phyloP scores from a whole-genome alignment of 73 alveolate genomes.

The Symbiodinium natans region DNA sequence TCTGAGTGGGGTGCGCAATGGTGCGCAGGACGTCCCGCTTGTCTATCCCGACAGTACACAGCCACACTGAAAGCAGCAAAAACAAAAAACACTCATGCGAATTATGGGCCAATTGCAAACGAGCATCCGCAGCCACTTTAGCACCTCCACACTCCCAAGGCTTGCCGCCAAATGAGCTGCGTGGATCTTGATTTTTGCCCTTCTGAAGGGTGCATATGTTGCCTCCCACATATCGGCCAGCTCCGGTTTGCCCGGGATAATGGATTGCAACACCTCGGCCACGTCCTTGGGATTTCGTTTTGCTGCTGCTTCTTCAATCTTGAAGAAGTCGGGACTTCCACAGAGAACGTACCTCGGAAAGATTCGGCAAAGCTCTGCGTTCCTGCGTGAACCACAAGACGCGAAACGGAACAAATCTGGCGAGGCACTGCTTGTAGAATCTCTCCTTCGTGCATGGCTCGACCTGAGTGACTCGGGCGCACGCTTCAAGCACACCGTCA shows the following conservation, averaged over 20 bases:
- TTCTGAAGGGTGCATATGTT: neutral
- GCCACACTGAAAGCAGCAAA: no score
- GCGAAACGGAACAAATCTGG: neutral
- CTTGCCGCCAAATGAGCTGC: conserved; percentile 85
- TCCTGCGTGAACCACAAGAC: neutral
- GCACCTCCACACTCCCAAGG: conserved; percentile 53
- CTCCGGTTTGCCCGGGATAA: conserved; percentile 33
- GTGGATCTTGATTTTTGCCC: conserved; percentile 55
- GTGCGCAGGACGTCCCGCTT: no score
- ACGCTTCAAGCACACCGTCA: no score
- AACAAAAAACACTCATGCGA: no score
- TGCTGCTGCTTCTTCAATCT: conserved; percentile 32
- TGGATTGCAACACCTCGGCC: neutral
- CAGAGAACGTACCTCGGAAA: conserved; percentile 17
- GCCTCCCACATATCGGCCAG: conserved; percentile 79
- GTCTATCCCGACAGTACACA: no score
- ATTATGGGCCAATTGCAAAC: no score
- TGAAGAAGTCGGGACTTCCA: conserved; percentile 21
- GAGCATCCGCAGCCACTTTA: conserved; percentile 33
- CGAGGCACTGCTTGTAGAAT: neutral
- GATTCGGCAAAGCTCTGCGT: neutral
- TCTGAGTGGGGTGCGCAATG: no score
- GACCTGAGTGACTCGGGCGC: neutral
- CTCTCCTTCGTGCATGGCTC: neutral
- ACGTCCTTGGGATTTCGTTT: conserved; percentile 6